phyloP scores from a whole-genome alignment of 495 filamentous ascomycete genomes.

The Bryoglossum gracile region DNA sequence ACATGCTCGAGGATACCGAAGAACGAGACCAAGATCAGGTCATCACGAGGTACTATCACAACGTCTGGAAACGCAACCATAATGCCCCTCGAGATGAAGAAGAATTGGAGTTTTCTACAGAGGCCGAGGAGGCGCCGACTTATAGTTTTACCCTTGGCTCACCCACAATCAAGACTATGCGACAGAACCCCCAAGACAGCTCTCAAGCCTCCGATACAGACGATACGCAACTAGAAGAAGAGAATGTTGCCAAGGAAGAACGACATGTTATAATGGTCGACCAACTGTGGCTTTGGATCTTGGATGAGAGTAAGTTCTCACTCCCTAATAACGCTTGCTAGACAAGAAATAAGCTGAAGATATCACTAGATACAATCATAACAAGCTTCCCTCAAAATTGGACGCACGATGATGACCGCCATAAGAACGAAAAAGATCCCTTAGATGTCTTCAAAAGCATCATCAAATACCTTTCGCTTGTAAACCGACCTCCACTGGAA shows the following conservation, averaged over 20 bases:
- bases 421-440: constrained; percentile 1
- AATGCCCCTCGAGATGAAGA: background rate
- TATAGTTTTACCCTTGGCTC: background rate
- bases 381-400: constrained; percentile 11
- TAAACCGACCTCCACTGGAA: constrained; percentile 6
- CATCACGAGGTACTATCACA: constrained; percentile 35
- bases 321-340: background rate
- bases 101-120: background rate
- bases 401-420: background rate
- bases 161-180: no score
- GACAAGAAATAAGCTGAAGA: background rate
- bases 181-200: background rate
- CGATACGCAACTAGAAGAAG: background rate
- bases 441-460: constrained; percentile 4
- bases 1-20: constrained; percentile 47
- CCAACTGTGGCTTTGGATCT: constrained; percentile 7
- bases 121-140: background rate
- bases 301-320: constrained; percentile 10
- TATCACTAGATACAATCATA: constrained; percentile 4
- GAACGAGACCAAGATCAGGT: constrained; percentile 53
- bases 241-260: no score
- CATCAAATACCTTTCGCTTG: background rate
- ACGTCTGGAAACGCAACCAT: constrained; percentile 2
- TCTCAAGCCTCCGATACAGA: background rate
- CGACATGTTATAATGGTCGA: constrained; percentile 8